Evolutionary conservation across 371 early-diverging fungal genomes (phyloP), one percentile per base, ranked within the genome.

Genomic region (Rhizopus sp.): DNA sequence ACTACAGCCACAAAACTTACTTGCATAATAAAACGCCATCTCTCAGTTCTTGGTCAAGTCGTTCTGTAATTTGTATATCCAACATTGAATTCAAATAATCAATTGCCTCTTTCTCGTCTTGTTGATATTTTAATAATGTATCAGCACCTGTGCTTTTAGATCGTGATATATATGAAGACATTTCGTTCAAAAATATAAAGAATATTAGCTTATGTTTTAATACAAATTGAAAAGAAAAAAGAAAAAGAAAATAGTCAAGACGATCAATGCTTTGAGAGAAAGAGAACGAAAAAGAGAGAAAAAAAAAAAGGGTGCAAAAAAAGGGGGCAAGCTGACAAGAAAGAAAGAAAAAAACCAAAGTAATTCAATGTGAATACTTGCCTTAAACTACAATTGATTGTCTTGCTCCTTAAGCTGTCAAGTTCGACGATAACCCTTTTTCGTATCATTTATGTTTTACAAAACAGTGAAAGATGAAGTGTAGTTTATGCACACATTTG

Each of bases 1-100:
- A 41, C 35, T 47, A 17, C 35, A 40, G 7, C 40, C n/a, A 34
- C 6, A 3, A 31, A 12, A 57, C 77, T 69, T 62, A 75, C 78
- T 69, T 78, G 78, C 75, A 78, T 60, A 78, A 61, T 40, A 75
- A 39, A 40, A 78, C 69, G 17, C 75, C 78, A 57, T 78, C 78
- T 50, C 69, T 66, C n/a, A 78, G 50, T 40, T 68, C 73, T 34
- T 69, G 42, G 35, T 86, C 86, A n/a, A 92, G 72, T 51, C 81
- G 79, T 30, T 39, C 59, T 16, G 49, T 31, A 8, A 64, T 41
- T 31, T 45, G 42, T 0, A 53, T 40, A 37, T 61, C 60, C 30
- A 78, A 45, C 2, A 46, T 61, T 9, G 34, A 29, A 29, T 72
- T 72, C 7, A 78, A 39, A 53, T 70, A 78, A n/a, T 74, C 61